These are phyloP conservation scores for Penicillium sp. DNA, from an alignment of 2,329 filamentous ascomycete species.

Conservation along the genomic window DNA sequence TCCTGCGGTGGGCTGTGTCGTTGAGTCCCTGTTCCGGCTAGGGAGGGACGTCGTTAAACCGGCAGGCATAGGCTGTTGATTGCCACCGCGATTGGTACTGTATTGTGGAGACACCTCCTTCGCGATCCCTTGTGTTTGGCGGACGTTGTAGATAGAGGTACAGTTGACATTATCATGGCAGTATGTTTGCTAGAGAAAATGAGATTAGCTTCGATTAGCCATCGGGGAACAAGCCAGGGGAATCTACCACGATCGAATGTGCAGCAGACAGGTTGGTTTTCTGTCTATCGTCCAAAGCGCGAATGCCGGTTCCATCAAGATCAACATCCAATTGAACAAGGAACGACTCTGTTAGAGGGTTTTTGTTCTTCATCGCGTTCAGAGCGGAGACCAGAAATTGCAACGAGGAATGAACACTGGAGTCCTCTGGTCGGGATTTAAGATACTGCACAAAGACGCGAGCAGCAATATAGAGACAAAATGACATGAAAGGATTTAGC, in stretches of 20 bases:
- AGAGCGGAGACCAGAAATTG: slow-evolving; percentile 89
- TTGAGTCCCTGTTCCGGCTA: slow-evolving; percentile 24
- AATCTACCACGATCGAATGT: slow-evolving; percentile 17
- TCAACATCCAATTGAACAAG: slow-evolving; percentile 91
- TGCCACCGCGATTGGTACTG: background rate
- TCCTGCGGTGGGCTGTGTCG: background rate
- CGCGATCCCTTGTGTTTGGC: slow-evolving; percentile 6
- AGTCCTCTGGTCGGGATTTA: slow-evolving; percentile 86
- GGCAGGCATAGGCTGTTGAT: slow-evolving; percentile 6
- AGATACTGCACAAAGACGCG: slow-evolving; percentile 94
- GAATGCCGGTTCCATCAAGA: slow-evolving; percentile 60
- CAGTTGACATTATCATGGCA: slow-evolving; percentile 14
- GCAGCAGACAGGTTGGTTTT: slow-evolving; percentile 5
- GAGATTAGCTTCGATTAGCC: slow-evolving; percentile 3
- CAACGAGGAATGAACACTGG: slow-evolving; percentile 74
- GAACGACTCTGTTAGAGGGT: slow-evolving; percentile 91
- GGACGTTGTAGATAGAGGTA: slow-evolving; percentile 10
- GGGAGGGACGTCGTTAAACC: slow-evolving; percentile 26
- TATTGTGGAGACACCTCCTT: slow-evolving; percentile 1
- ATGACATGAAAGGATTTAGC: slow-evolving; percentile 95
- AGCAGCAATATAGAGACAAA: slow-evolving; percentile 93
- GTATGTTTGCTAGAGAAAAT: slow-evolving; percentile 11
- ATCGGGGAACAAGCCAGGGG: background rate
- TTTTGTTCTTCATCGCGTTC: slow-evolving; percentile 81
- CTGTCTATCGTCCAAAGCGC: slow-evolving; percentile 21